Evolutionary conservation across 2,329 filamentous ascomycete genomes (phyloP), one percentile per base, ranked within the genome.

Genomic region (Cladosporium sp.): DNA sequence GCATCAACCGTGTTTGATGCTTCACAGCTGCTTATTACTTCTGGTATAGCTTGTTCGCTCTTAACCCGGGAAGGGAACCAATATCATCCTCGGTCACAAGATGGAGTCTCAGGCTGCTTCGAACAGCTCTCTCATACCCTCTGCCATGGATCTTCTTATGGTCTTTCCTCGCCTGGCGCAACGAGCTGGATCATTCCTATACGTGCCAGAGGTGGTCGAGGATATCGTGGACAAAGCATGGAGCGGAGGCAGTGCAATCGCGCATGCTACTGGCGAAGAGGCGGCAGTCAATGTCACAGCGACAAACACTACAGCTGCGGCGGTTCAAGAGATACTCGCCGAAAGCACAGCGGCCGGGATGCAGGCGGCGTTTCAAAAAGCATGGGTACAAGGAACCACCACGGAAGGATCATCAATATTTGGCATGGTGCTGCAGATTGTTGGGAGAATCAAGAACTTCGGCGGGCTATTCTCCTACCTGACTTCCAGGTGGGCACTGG

Each of bases 401-500:
- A 60, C 62, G 27, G 51, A 52, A 7, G 42, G 51, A 16, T 55
- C 59, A 9, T 61, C 60, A 5, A 41, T 64, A 13, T 57, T 63
- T 30, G 60, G 59, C 40, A 54, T 59, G 47, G 49, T 65, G 7
- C 42, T 57, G 38, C 54, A 59, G 20, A 55, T 50, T 5, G 49
- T 66, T 43, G 59, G 52, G 4, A 62, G 55, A 52, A 41, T 66
- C 38, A 65, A 84, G 63, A 89, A 86, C 38, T 76, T 96, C 38
- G 87, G 88, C 38, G 90, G 88, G 54, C 82, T 97, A 52, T 91
- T 97, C 69, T 86, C 83, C 60, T 98, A 97, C 69, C 77, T 90
- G 38, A 94, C 88, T 1, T 94, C 88, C 68, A 86, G 86, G 68
- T 97, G 93, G 93, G 91, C 92, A 0, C 73, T 97, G 51, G 84